These are phyloP conservation scores for Ganoderma meredithae DNA, from an alignment of 1,284 basidiomycete species.

Conservation along the genomic window DNA sequence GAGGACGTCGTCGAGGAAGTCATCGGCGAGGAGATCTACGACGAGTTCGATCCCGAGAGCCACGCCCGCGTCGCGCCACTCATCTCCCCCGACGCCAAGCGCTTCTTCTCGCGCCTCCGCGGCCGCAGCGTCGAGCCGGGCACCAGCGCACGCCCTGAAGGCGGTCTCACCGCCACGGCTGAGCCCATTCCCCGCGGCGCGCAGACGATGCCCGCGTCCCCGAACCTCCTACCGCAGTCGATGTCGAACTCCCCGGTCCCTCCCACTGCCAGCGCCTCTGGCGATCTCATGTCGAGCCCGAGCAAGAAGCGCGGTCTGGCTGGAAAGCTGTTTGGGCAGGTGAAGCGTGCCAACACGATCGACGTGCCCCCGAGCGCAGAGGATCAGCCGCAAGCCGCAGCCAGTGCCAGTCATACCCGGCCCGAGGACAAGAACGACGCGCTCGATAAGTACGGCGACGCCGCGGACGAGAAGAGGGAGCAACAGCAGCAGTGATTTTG, in stretches of 20 bases:
- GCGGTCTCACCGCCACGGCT: conserved; percentile 7
- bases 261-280: neutral
- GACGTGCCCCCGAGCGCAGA: conserved; percentile 15
- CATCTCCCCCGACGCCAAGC: conserved; percentile 31
- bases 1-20: conserved; percentile 93
- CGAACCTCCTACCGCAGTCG: conserved; percentile 14
- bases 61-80: conserved; percentile 34
- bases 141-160: neutral
- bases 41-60: conserved; percentile 74
- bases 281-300: conserved; percentile 4
- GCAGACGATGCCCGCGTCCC: conserved; percentile 25
- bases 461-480: conserved; percentile 13
- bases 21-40: conserved; percentile 90
- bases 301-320: conserved; percentile 20
- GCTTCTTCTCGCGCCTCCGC: conserved; percentile 25
- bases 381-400: conserved; percentile 4
- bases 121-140: conserved; percentile 17
- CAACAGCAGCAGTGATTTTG: neutral
- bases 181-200: conserved; percentile 16
- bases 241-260: conserved; percentile 12
- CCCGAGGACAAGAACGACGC: conserved; percentile 31
- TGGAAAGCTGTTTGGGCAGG: conserved; percentile 30
- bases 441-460: conserved; percentile 20
- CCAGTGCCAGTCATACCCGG: conserved; percentile 21
- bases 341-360: conserved; percentile 24